These are phyloP conservation scores for Pleurotus eryngii DNA, from an alignment of 768 basidiomycete species.

Conservation along the genomic window DNA sequence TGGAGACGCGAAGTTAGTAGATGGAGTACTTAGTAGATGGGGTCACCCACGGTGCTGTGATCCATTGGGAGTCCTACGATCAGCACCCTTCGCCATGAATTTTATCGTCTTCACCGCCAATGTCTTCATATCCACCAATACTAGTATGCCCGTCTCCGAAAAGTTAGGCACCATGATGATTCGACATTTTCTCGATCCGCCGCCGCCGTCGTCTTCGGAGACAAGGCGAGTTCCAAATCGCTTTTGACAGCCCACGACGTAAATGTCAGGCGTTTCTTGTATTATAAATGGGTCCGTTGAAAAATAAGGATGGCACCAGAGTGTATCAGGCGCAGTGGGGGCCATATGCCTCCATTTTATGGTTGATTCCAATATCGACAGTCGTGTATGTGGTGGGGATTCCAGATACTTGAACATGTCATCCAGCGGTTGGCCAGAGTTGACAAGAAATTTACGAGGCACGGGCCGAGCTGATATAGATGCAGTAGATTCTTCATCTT, in stretches of 20 bases:
- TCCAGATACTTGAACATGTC: slow-evolving; percentile 94
- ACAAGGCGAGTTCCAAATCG: slow-evolving; percentile 75
- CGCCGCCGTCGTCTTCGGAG: slow-evolving; percentile 17
- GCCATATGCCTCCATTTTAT: slow-evolving; percentile 94
- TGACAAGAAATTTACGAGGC: slow-evolving; percentile 67
- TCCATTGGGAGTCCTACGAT: slow-evolving; percentile 19
- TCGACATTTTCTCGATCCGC: slow-evolving; percentile 45
- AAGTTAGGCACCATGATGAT: slow-evolving; percentile 83
- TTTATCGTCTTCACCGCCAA: slow-evolving; percentile 64
- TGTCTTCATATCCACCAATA: slow-evolving; percentile 75
- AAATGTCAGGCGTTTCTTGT: slow-evolving; percentile 81
- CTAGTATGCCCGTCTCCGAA: slow-evolving; percentile 70
- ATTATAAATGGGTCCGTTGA: slow-evolving; percentile 88
- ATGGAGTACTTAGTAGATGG: no score
- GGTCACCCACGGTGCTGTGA: neutral
- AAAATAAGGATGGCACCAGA: slow-evolving; percentile 97
- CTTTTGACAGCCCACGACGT: slow-evolving; percentile 90
- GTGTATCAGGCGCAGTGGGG: slow-evolving; percentile 97
- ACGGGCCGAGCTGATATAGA: slow-evolving; percentile 18
- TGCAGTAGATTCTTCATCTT: slow-evolving; percentile 14
- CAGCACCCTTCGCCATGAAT: slow-evolving; percentile 51
- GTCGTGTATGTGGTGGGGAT: slow-evolving; percentile 63
- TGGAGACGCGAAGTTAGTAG: no score
- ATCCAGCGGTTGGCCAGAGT: slow-evolving; percentile 90
- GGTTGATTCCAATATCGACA: slow-evolving; percentile 74